Evolutionary conservation across 345 rosid genomes (phyloP).

Genomic region (Brassica nigra): DNA sequence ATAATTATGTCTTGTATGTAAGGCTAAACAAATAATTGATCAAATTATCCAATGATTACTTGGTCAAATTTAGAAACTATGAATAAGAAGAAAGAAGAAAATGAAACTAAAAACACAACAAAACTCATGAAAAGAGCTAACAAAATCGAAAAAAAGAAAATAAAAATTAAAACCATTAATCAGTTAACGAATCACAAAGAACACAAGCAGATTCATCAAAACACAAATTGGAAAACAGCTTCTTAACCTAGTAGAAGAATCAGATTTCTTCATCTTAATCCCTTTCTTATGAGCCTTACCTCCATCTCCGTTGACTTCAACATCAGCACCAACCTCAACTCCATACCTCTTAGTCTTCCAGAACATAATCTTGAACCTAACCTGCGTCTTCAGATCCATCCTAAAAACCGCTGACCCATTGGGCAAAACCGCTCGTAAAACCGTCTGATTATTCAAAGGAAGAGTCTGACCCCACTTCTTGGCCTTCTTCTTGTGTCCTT

Average conservation of each 20-base stretch:
- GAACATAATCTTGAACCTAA: conserved; percentile 65
- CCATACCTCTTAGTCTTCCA: conserved; percentile 61
- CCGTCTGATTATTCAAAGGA: conserved; percentile 40
- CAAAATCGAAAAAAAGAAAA: background rate
- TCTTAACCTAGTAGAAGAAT: conserved; percentile 26
- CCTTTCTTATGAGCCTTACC: conserved; percentile 26
- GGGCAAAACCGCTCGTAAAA: conserved; percentile 37
- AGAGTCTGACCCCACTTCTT: conserved; percentile 35
- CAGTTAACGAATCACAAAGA: conserved; percentile 18
- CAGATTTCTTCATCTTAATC: conserved; percentile 48
- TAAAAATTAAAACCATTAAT: background rate
- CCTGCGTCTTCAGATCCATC: conserved; percentile 69
- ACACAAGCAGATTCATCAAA: conserved; percentile 26
- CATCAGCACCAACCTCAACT: conserved; percentile 52
- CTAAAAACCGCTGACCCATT: conserved; percentile 50
- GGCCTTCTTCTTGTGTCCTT: conserved; percentile 72
- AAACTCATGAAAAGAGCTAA: conserved; percentile 14
- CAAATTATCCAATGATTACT: conserved; percentile 3
- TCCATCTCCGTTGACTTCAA: conserved; percentile 50
- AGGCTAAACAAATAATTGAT: conserved; percentile 1
- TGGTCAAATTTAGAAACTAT: conserved; percentile 7
- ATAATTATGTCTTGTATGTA: background rate
- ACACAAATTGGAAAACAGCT: conserved; percentile 6
- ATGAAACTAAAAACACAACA: background rate
- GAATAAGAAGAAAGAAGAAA: background rate